phyloP scores from a whole-genome alignment of 1,139 yeast species.

The Candida mesenterica region DNA sequence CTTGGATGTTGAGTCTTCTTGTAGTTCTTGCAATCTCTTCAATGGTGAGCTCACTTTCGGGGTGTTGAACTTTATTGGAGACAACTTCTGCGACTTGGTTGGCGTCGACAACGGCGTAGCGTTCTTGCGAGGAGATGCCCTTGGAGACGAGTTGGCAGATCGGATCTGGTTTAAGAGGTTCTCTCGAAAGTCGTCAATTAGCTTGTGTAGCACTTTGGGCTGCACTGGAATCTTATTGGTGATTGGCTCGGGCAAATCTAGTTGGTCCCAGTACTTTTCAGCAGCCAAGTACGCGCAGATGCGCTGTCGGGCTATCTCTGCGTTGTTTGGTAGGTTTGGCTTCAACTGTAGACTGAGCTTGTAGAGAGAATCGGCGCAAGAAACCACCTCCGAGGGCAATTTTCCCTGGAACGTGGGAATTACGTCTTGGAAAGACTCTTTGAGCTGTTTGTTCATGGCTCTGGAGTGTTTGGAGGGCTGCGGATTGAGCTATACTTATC shows the following conservation, averaged over 20 bases:
- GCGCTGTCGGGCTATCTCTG: slow-evolving; percentile 65
- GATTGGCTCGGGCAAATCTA: slow-evolving; percentile 47
- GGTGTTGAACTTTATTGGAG: slow-evolving; percentile 8
- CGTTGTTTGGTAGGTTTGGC: slow-evolving; percentile 44
- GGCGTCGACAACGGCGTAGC: slow-evolving; percentile 13
- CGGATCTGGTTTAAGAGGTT: slow-evolving; percentile 26
- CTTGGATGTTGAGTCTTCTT: slow-evolving; percentile 3
- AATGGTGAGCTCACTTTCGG: slow-evolving; percentile 29
- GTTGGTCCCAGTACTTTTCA: slow-evolving; percentile 44
- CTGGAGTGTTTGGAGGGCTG: neutral
- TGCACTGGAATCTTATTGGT: slow-evolving; percentile 57
- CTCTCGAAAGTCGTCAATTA: slow-evolving; percentile 46
- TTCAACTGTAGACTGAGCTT: slow-evolving; percentile 51
- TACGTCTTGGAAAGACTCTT: slow-evolving; percentile 42
- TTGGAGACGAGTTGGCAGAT: slow-evolving; percentile 35
- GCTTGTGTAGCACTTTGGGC: slow-evolving; percentile 39
- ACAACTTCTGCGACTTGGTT: slow-evolving; percentile 2
- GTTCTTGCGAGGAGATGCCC: slow-evolving; percentile 14
- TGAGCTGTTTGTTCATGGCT: slow-evolving; percentile 22
- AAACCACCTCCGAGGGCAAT: slow-evolving; percentile 45
- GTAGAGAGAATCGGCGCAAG: slow-evolving; percentile 51
- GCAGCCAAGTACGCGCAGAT: slow-evolving; percentile 62
- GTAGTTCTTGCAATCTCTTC: slow-evolving; percentile 23
- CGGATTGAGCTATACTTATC: neutral
- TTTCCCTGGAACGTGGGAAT: slow-evolving; percentile 51